Percentiles rank a stretch among this genome's conserved stretches.
These are phyloP conservation scores for Linaria vulgaris DNA, from an alignment of 257 asterid species.

Conservation along the genomic window DNA sequence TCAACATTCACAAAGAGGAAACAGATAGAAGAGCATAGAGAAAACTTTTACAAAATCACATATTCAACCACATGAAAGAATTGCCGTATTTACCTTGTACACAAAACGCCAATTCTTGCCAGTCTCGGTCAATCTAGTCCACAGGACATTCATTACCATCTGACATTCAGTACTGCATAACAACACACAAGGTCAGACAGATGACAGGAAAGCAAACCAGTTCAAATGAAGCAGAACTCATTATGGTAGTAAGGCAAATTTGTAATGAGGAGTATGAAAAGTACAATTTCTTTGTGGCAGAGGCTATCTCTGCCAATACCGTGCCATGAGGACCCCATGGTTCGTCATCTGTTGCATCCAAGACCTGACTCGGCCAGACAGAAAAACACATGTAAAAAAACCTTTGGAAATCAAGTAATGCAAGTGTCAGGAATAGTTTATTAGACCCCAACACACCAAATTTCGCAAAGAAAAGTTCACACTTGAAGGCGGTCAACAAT, in stretches of 20 bases:
- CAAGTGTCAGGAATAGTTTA: no score
- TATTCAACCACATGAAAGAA: slow-evolving; percentile 3
- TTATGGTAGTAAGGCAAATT: slow-evolving; percentile 12
- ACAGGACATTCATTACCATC: slow-evolving; percentile 85
- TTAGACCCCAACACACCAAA: slow-evolving; percentile 1
- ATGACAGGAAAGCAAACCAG: slow-evolving; percentile 18
- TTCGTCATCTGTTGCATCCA: slow-evolving; percentile 96
- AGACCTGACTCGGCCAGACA: slow-evolving; percentile 47
- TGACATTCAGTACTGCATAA: slow-evolving; percentile 81
- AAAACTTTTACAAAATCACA: not conserved
- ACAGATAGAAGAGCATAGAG: not conserved
- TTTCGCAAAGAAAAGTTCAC: not conserved
- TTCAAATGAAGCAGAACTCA: slow-evolving; percentile 7
- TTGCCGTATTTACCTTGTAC: slow-evolving; percentile 61
- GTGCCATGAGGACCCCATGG: slow-evolving; percentile 99
- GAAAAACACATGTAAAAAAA: slow-evolving; percentile 17
- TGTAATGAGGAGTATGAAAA: slow-evolving; percentile 14
- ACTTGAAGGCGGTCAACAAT: slow-evolving; percentile 2
- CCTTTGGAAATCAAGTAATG: no score
- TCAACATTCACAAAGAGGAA: slow-evolving; percentile 15
- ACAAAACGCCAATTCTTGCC: slow-evolving; percentile 89
- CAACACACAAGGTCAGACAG: slow-evolving; percentile 37
- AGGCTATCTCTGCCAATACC: slow-evolving; percentile 87
- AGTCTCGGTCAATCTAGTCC: slow-evolving; percentile 84
- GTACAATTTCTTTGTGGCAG: slow-evolving; percentile 89